Conservation (phyloP, 2,329 filamentous ascomycete species). For the Penicillium sp. region DNA sequence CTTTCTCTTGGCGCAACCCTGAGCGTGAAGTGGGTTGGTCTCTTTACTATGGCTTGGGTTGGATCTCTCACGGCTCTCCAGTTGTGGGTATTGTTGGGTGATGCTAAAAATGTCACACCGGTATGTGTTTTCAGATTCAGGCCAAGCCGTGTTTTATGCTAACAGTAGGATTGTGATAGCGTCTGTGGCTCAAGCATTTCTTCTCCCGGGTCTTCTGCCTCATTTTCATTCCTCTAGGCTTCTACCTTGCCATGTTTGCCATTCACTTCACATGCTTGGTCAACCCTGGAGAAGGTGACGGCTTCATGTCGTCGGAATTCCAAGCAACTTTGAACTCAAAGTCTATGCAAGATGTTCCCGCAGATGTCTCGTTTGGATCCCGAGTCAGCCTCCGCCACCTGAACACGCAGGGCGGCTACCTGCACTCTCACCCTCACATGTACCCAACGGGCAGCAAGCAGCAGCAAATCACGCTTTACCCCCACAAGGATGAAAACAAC, state of each 20-base stretch:
- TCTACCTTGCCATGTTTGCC: constrained; percentile 96
- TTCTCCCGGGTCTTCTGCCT: constrained; percentile 87
- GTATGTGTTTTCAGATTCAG: constrained; percentile 45
- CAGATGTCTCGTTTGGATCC: constrained; percentile 87
- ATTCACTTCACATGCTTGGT: constrained; percentile 92
- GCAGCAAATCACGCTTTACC: constrained; percentile 96
- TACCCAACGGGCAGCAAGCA: constrained; percentile 97
- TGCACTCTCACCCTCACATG: constrained; percentile 97
- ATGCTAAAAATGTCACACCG: constrained; percentile 79
- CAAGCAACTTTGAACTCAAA: constrained; percentile 96
- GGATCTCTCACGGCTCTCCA: constrained; percentile 86
- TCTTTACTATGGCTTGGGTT: constrained; percentile 99
- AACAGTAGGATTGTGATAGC: constrained; percentile 43
- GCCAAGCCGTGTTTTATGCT: constrained; percentile 17
- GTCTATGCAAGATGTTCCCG: constrained; percentile 91
- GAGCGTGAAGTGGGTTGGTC: constrained; percentile 98
- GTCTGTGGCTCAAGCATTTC: constrained; percentile 90
- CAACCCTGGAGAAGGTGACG: constrained; percentile 95
- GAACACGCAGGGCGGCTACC: constrained; percentile 96
- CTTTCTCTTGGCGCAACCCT: constrained; percentile 83
- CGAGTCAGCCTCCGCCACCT: constrained; percentile 83
- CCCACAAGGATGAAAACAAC: constrained; percentile 99
- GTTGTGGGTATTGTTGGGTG: constrained; percentile 91
- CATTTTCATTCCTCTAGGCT: constrained; percentile 80
- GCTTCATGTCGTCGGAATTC: constrained; percentile 99